Base-by-base conservation (phyloP, 2,329 filamentous ascomycete genomes). In the Pestalotiopsis sp. region DNA sequence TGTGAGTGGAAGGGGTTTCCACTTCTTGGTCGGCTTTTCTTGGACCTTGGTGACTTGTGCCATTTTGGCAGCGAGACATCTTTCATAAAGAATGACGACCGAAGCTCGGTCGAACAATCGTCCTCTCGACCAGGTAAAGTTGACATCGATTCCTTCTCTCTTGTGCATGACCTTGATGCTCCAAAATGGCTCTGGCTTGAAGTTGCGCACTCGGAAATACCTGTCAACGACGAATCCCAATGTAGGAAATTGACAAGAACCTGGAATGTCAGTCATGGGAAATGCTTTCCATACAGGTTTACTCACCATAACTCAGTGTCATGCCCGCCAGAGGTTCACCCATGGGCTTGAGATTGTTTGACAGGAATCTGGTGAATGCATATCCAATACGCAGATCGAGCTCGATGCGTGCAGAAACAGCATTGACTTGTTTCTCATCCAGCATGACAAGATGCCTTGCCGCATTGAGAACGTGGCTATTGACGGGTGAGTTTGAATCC, bases 181-280 rank as follows among this genome's bases (percentile, higher is more conserved):
- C 96, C 96, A 99, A 80, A 98, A 99, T 0, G 88, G 84, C 77
- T 99, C 96, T 0, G 95, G 92, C 1, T 96, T 90, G 79, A 99
- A 99, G 74, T 97, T 97, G 71, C 93, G 91, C 65, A 99, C 96
- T 64, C 93, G 91, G 75, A 97, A 93, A 79, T 98, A 99, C 62
- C 95, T 90, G 80, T 99, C 96, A 6, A 99, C 96, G 1, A 99
- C 95, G 73, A 99, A 99, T 0, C 96, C 96, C 4, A 99, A 85
- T 0, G 96, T 98, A 1, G 96, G 96, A 75, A 99, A 99, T 78
- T 99, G 96, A 73, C 96, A 99, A 3, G 95, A 97, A 14, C 88
- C 93, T 93, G 45, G 7, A 2, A 20, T 66, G 70, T 74, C 45
- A 75, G 70, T 59, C 31, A 67, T 11, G 49, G 63, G 20, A 20